These are phyloP conservation scores for thale cress (Arabidopsis thaliana) DNA, from an alignment of 345 rosid genomes.

Conservation along the genomic window TAIR10.1 NC_003075.7:8217001-8217500, in stretches of 20 bases:
- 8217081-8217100: not conserved
- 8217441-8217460: not conserved
- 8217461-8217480: not conserved
- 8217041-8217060: not conserved
- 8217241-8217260: not conserved
- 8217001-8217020: slow-evolving; percentile 2
- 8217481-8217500: slow-evolving; percentile 1
- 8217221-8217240: not conserved
- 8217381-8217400: no score
- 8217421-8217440: not conserved
- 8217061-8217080: not conserved
- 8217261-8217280: no score
- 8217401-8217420: no score
- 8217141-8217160: slow-evolving; percentile 15
- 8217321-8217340: not conserved
- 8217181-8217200: not conserved
- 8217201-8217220: slow-evolving; percentile 17
- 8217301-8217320: not conserved
- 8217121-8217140: slow-evolving; percentile 23
- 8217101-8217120: slow-evolving; percentile 4
- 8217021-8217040: slow-evolving; percentile 14
- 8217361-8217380: no score
- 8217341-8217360: not conserved
- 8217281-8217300: not conserved
- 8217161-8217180: slow-evolving; percentile 23